phyloP scores from a whole-genome alignment of 1,284 basidiomycete genomes.

The Chalciporus piperatoides region DNA sequence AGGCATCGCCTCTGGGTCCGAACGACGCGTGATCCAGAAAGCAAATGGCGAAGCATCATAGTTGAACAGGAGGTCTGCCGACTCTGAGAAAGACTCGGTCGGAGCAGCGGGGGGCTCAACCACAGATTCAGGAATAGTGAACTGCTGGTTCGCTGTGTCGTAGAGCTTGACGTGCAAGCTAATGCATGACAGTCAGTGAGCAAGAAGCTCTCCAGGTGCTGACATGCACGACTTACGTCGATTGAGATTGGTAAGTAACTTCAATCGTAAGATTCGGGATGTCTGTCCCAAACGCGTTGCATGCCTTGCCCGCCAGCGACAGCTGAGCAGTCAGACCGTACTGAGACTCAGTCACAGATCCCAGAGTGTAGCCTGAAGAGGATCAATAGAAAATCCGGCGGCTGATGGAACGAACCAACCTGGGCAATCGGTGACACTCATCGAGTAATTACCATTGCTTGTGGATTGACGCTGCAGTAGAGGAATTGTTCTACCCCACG shows the following conservation, averaged over 20 bases:
- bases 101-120: conserved; percentile 45
- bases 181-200: background rate
- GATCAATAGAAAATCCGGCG: background rate
- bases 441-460: conserved; percentile 14
- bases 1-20: conserved; percentile 51
- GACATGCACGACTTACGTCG: conserved; percentile 39
- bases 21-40: conserved; percentile 74
- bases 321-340: conserved; percentile 57
- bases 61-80: conserved; percentile 65
- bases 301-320: conserved; percentile 54
- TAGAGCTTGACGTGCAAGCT: conserved; percentile 77
- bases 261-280: conserved; percentile 58
- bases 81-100: conserved; percentile 34
- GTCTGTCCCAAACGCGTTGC: conserved; percentile 73
- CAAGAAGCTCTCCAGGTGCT: background rate
- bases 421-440: conserved; percentile 30
- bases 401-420: conserved; percentile 14
- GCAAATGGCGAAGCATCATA: conserved; percentile 64
- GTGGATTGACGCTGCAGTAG: conserved; percentile 7
- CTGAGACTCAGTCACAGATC: conserved; percentile 41
- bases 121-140: conserved; percentile 61
- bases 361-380: conserved; percentile 49
- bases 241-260: conserved; percentile 58
- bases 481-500: conserved; percentile 10
- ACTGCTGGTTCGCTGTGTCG: conserved; percentile 64